Base-by-base conservation (phyloP, 129 eudicot genomes). In the Flaveria trinervia region DNA sequence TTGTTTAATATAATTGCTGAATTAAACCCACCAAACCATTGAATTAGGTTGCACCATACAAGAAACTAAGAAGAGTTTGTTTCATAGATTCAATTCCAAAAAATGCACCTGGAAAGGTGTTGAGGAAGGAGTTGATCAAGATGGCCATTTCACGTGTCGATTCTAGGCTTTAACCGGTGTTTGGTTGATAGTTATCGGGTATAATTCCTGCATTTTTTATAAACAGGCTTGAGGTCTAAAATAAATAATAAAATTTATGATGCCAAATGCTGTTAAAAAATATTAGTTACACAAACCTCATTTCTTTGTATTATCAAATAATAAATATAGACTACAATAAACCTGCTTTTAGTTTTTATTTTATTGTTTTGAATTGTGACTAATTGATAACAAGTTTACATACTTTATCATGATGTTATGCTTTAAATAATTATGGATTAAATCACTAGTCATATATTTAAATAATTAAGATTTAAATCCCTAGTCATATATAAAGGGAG, bases 41-140 rank as follows among this genome's bases (percentile, higher is more conserved):
- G 20, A 18, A 20, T 5, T 51, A 83, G 79, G 80, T 76, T 36
- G 89, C 92, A 61, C 89, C 89, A 66, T 85, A 88, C 70, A 88
- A 85, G 86, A 85, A 80, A 68, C 30, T 88, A 20, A 78, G 89
- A 66, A 59, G 77, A 49, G 89, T 88, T 28, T 68, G 79, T 11
- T 88, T 88, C 80, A 76, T 83, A 3, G 72, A 80, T 67, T 74
- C 82, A 5, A 82, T 88, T 61, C 92, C 92, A 0, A 85, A 77
- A 70, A 88, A 85, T 68, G 85, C 89, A 17, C 69, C 89, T 2
- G 92, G 89, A 26, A 88, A 88, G 83, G 84, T 85, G 62, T 64
- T 85, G 78, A 78, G 89, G 43, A 88, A 83, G 77, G 92, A 82
- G 62, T 66, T 88, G 82, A 76, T 83, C 55, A 83, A 83, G 72